Base-by-base conservation (phyloP, 768 basidiomycete species). In the Pleurotus tuber-regium region DNA sequence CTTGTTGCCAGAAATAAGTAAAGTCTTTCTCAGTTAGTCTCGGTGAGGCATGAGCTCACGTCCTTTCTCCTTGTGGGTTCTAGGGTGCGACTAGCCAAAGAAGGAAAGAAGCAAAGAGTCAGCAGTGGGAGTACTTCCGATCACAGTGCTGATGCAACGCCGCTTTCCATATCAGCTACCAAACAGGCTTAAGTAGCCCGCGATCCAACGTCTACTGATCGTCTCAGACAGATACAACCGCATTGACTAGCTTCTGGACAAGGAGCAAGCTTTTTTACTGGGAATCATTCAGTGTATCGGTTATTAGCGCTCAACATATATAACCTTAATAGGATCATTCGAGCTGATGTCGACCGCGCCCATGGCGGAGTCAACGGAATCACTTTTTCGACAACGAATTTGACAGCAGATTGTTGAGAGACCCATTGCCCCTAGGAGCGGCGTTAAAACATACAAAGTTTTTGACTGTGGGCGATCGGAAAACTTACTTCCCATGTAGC, bases 1-100 rank as follows among this genome's bases (percentile, higher is more conserved):
- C 63, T 87, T 7, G 70, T 74, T 2, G 71, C 72, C 26, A 71
- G 82, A 52, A 83, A 83, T 57, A 72, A 70, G 80, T 77, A 48
- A 55, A 70, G 24, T 19, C n/a, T 29, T 12, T 49, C 11, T 36
- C 21, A 10, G 43, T 4, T 19, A 25, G 14, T 26, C 24, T 38
- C 6, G 12, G 36, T 6, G 36, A 38, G 19, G 12, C 14, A 16
- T 18, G n/a, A 38, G 36, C 36, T 38, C 14, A 38, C n/a, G n/a
- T 38, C 28, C 14, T 18, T 23, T n/a, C 23, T 16, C 43, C 28
- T 44, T 14, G 21, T 30, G 24, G 21, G 26, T 28, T 14, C 5
- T 28, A 48, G 46, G 31, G 16, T 48, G 31, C 29, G 46, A 48
- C 30, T 48, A 21, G 46, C 46, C 25, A 48, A 48, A n/a, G 46